These are phyloP conservation scores for Globisporangium canariense DNA, from an alignment of 352 stramenopile species.

Conservation along the genomic window DNA sequence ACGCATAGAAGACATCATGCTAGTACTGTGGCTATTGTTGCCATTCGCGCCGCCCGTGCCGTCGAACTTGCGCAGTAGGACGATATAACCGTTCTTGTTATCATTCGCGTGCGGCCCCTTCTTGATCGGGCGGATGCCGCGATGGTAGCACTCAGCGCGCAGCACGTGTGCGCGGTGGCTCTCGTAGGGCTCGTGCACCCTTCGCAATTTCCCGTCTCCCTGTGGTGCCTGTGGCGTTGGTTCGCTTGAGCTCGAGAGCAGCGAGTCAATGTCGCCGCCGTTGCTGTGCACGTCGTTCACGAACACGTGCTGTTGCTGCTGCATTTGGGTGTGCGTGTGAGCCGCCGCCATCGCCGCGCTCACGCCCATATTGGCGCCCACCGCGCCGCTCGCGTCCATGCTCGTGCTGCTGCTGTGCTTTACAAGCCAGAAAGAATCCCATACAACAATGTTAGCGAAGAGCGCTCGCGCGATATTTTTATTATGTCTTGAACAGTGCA, in stretches of 20 bases:
- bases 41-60: constrained; percentile 18
- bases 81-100: constrained; percentile 81
- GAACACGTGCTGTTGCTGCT: constrained; percentile 5
- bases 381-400: constrained; percentile 3
- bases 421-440: neutral
- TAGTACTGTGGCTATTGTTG: constrained; percentile 8
- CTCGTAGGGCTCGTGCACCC: constrained; percentile 68
- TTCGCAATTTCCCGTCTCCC: constrained; percentile 33
- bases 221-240: constrained; percentile 17
- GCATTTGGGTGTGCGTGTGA: neutral
- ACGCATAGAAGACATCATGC: constrained; percentile 10
- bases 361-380: constrained; percentile 3
- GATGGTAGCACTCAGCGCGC: constrained; percentile 76
- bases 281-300: constrained; percentile 45
- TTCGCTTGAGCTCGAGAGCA: constrained; percentile 48
- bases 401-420: neutral
- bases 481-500: too few relatives aligned
- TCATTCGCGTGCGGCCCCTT: constrained; percentile 82
- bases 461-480: too few relatives aligned
- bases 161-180: constrained; percentile 70
- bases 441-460: neutral
- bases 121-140: constrained; percentile 72
- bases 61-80: constrained; percentile 64
- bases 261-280: constrained; percentile 63
- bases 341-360: constrained; percentile 5